phyloP scores from a whole-genome alignment of 2,329 filamentous ascomycete genomes.

The Nemania abortiva region DNA sequence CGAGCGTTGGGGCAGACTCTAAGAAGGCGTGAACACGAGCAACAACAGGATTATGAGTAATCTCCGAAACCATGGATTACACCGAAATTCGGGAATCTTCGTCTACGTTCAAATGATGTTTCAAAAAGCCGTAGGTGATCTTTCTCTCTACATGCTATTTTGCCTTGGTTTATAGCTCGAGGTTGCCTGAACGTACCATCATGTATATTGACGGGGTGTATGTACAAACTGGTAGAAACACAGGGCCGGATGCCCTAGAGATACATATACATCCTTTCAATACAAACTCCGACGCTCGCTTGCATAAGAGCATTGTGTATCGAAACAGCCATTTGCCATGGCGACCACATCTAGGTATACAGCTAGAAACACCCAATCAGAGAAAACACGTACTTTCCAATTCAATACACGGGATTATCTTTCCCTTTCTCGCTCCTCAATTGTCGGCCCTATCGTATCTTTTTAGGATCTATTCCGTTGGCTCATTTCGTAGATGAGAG shows the following conservation, averaged over 20 bases:
- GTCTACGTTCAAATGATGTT: background rate
- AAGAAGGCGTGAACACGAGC: no score
- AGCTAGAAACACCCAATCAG: conserved; percentile 32
- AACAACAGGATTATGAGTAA: no score
- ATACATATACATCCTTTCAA: conserved; percentile 26
- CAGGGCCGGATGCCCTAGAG: background rate
- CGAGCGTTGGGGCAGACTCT: no score
- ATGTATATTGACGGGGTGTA: conserved; percentile 12
- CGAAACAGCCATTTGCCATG: conserved; percentile 21
- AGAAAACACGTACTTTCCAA: conserved; percentile 23
- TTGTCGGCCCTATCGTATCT: background rate
- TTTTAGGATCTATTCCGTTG: background rate
- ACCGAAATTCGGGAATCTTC: background rate
- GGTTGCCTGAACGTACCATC: background rate
- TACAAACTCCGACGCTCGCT: conserved; percentile 38
- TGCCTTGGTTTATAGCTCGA: conserved; percentile 7
- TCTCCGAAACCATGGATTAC: background rate
- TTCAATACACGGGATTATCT: background rate
- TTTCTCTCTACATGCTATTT: conserved; percentile 8
- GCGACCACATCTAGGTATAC: conserved; percentile 28
- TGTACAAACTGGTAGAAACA: conserved; percentile 34
- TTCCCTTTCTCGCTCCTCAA: background rate
- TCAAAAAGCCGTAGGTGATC: background rate
- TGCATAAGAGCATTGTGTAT: conserved; percentile 23
- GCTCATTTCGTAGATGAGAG: conserved; percentile 33